Evolutionary conservation across 2,329 filamentous ascomycete genomes (phyloP).

Genomic region (Talaromyces islandicus): DNA sequence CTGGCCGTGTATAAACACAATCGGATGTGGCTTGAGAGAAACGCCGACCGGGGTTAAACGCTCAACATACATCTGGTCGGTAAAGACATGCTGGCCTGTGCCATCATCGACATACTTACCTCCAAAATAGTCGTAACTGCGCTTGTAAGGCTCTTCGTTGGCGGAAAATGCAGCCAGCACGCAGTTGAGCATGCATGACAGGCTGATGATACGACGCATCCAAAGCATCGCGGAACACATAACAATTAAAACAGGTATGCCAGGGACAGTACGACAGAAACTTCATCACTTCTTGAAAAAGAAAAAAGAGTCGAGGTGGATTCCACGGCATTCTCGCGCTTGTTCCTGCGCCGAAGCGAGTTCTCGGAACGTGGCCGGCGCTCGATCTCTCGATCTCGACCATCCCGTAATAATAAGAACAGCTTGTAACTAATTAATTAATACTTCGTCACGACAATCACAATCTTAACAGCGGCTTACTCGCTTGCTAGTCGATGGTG

Average conservation of each 20-base stretch:
- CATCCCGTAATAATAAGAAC: too few species aligned
- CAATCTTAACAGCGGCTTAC: neutral
- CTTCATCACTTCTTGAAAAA: neutral
- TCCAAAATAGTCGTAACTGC: constrained; percentile 26
- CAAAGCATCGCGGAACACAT: neutral
- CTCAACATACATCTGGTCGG: constrained; percentile 32
- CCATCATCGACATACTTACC: constrained; percentile 18
- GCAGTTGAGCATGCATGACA: constrained; percentile 6
- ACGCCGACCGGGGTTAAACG: constrained; percentile 19
- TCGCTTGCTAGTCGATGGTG: neutral
- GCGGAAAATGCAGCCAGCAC: neutral
- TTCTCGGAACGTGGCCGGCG: neutral
- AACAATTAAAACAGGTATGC: neutral
- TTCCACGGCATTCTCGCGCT: too few species aligned
- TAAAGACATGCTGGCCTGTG: constrained; percentile 16
- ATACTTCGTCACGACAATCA: neutral
- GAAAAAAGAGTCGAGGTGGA: too few species aligned
- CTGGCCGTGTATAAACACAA: constrained; percentile 27
- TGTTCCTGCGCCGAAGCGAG: too few species aligned
- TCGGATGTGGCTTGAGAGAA: constrained; percentile 18
- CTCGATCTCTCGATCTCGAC: neutral
- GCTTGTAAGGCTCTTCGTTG: neutral
- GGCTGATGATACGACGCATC: neutral
- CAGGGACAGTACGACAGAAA: neutral
- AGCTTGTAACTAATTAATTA: neutral